Evolutionary conservation across 257 asterid genomes (phyloP).

Genomic region (Capsicum rhomboideum): DNA sequence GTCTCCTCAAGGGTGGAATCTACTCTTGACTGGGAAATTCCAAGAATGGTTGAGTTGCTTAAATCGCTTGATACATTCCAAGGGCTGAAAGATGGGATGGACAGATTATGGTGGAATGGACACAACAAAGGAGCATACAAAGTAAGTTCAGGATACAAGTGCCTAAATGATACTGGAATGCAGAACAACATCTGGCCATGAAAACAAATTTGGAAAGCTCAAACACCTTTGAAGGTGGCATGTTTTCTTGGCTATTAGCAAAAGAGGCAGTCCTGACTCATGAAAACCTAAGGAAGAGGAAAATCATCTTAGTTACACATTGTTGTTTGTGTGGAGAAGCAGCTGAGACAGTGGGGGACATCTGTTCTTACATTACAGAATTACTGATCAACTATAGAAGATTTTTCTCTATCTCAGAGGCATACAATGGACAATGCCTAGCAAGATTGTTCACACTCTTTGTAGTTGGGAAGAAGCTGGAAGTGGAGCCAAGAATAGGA

Average conservation of each 20-base stretch:
- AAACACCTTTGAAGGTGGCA: background rate
- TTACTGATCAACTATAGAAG: background rate
- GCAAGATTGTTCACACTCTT: background rate
- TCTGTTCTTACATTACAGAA: background rate
- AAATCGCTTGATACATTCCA: too few species aligned
- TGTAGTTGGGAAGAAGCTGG: background rate
- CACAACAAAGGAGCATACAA: too few species aligned
- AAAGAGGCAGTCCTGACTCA: background rate
- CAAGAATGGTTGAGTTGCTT: too few species aligned
- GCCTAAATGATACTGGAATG: background rate
- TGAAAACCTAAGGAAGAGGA: background rate
- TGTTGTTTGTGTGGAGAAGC: background rate
- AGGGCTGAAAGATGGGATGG: too few species aligned
- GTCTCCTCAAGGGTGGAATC: too few species aligned
- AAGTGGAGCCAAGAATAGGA: background rate
- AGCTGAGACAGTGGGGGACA: background rate
- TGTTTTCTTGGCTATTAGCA: background rate
- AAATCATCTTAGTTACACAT: background rate
- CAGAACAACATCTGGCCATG: background rate
- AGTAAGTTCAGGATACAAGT: too few species aligned
- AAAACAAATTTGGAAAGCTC: background rate
- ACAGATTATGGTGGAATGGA: too few species aligned
- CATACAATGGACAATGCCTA: background rate
- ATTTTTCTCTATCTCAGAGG: background rate
- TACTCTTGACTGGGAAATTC: too few species aligned